Conservation (phyloP, 176 grass and related monocot species). For the Oryza coarctata region DNA sequence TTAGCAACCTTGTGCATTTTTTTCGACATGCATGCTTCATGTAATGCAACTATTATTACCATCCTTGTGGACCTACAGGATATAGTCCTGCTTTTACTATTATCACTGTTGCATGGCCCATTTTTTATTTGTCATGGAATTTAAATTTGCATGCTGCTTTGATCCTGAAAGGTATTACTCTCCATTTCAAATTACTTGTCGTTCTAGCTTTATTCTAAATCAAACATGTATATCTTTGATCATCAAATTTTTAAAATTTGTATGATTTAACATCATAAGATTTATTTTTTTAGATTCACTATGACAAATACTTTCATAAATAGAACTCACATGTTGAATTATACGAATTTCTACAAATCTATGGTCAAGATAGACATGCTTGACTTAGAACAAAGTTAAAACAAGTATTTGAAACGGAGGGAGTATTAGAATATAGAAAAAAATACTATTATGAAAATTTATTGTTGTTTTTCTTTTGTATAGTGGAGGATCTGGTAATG, state of each 20-base stretch:
- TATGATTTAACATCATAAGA: no score
- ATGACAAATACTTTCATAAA: no score
- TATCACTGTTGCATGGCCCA: conserved; percentile 1
- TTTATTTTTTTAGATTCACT: no score
- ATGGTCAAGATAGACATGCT: no score
- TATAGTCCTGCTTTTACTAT: neutral
- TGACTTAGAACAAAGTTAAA: no score
- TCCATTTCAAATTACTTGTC: no score
- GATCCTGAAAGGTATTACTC: neutral
- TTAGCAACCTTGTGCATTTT: neutral
- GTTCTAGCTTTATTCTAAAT: no score
- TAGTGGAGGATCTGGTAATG: conserved; percentile 83
- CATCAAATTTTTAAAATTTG: no score
- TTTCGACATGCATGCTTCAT: conserved; percentile 12
- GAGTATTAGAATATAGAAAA: neutral
- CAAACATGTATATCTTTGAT: no score
- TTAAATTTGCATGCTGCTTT: neutral
- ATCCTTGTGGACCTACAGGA: neutral
- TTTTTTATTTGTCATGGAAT: conserved; percentile 20
- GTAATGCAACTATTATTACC: neutral
- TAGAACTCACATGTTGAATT: no score
- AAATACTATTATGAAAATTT: conserved; percentile 24
- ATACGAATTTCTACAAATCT: no score
- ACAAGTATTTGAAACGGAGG: no score
- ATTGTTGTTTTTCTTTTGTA: conserved; percentile 23